Conservation (phyloP, 176 grass and related monocot genomes). For the Ananas comosus region DNA sequence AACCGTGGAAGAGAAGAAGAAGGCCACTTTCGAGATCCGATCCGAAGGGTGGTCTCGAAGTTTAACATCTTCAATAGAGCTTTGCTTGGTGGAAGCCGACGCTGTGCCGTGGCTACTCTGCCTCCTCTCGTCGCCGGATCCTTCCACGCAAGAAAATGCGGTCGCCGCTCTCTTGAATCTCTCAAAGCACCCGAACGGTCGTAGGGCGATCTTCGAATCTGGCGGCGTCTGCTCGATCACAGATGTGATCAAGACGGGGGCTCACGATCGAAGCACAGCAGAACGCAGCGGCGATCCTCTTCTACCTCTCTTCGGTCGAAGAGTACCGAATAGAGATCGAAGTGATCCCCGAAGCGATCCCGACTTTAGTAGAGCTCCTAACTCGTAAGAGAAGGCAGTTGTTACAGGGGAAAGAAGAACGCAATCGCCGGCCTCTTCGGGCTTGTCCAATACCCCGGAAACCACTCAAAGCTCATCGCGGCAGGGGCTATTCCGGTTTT, state of each 20-base stretch:
- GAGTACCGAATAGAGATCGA: constrained; percentile 55
- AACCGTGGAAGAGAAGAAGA: constrained; percentile 29
- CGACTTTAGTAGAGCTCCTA: constrained; percentile 50
- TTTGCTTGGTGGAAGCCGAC: constrained; percentile 59
- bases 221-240: constrained; percentile 52
- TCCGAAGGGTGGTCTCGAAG: constrained; percentile 64
- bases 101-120: constrained; percentile 68
- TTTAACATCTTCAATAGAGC: constrained; percentile 54
- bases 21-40: constrained; percentile 51
- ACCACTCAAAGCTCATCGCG: constrained; percentile 27
- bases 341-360: constrained; percentile 45
- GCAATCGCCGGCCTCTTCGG: constrained; percentile 52
- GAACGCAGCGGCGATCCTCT: constrained; percentile 70
- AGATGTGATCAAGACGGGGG: constrained; percentile 37
- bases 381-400: constrained; percentile 26
- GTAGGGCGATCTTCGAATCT: constrained; percentile 37
- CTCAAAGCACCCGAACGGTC: constrained; percentile 54
- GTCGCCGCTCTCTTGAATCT: constrained; percentile 52
- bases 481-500: constrained; percentile 46
- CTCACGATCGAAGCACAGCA: constrained; percentile 43
- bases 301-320: constrained; percentile 64
- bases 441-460: constrained; percentile 30
- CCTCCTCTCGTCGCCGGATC: constrained; percentile 38
- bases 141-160: constrained; percentile 45
- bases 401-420: constrained; percentile 59